Conservation (phyloP, 2,329 filamentous ascomycete species). For the Cladophialophora bantiana region DNA sequence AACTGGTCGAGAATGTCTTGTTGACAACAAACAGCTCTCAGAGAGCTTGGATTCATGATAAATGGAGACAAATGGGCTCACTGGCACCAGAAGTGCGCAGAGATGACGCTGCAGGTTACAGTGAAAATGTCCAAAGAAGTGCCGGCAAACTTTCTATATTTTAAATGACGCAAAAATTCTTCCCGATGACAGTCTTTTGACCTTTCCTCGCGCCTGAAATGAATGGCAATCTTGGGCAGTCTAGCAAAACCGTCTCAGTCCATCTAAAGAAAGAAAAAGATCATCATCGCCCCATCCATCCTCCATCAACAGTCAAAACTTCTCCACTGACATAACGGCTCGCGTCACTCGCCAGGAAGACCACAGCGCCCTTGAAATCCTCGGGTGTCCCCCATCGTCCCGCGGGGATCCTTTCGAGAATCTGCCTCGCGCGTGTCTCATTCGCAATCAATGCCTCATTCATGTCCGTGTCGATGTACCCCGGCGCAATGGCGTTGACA, state of each 20-base stretch:
- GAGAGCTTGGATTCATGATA: not conserved
- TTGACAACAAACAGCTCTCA: not conserved
- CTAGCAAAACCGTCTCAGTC: not conserved
- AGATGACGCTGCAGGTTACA: not conserved
- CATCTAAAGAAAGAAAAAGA: not conserved
- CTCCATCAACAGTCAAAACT: slow-evolving; percentile 50
- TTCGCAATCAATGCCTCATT: slow-evolving; percentile 82
- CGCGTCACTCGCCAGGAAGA: slow-evolving; percentile 57
- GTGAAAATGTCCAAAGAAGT: not conserved
- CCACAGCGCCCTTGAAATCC: slow-evolving; percentile 59
- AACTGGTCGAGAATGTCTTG: not conserved
- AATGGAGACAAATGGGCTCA: not conserved
- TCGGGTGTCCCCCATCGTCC: slow-evolving; percentile 76
- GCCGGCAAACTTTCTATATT: slow-evolving; percentile 14
- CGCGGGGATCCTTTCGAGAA: slow-evolving; percentile 80
- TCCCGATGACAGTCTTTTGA: slow-evolving; percentile 61
- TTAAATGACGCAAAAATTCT: not conserved
- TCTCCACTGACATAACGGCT: slow-evolving; percentile 57
- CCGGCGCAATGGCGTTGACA: slow-evolving; percentile 88
- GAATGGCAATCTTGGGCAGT: not conserved
- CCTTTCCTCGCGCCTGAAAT: not conserved
- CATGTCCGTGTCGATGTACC: slow-evolving; percentile 95
- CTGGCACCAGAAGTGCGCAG: not conserved
- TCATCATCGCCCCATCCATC: slow-evolving; percentile 39
- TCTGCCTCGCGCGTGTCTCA: slow-evolving; percentile 71